Evolutionary conservation across 805 yeast species (phyloP), one percentile per base, ranked within the genome.

Genomic region (Candida verbasci): DNA sequence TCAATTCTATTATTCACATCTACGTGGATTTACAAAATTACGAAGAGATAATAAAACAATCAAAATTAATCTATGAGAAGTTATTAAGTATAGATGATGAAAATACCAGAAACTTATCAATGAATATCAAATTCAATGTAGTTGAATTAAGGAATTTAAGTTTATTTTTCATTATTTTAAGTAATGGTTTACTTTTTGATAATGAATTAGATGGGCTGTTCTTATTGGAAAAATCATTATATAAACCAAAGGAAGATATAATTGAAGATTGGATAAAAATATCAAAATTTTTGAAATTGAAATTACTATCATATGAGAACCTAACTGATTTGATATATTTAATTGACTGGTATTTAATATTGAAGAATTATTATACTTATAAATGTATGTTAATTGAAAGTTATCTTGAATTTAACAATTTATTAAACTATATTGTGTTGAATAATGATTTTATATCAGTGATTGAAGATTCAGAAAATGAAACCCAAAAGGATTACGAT

Each of bases 331-430:
- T 54, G 3, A 24, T 54, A 2, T 53, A 42, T 43, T 40, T 55
- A 31, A 50, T 52, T 18, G 45, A 47, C 22, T 59, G 60, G 56
- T 58, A 51, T 41, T 52, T 57, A 17, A 28, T 46, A 14, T 44
- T 53, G 17, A 46, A 50, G 21, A 44, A 38, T 24, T 56, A 45
- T 38, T 54, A 51, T 35, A 35, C 40, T 17, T 47, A 46, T 24
- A 35, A 39, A 3, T 45, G 48, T 31, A 37, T 38, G 42, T 37
- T 50, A 18, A 41, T 47, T 20, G 60, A 55, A 14, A 50, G 48
- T 37, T 56, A 51, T 40, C 44, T 54, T 37, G 65, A 59, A 34
- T 59, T 46, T 40, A 57, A 54, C 38, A 50, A 42, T 25, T 42
- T 59, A 23, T 41, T 60, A 21, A 42, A 41, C 29, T 43, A 44